These are phyloP conservation scores for Leccinum aurantiacum DNA, from an alignment of 768 basidiomycete genomes.

Conservation along the genomic window DNA sequence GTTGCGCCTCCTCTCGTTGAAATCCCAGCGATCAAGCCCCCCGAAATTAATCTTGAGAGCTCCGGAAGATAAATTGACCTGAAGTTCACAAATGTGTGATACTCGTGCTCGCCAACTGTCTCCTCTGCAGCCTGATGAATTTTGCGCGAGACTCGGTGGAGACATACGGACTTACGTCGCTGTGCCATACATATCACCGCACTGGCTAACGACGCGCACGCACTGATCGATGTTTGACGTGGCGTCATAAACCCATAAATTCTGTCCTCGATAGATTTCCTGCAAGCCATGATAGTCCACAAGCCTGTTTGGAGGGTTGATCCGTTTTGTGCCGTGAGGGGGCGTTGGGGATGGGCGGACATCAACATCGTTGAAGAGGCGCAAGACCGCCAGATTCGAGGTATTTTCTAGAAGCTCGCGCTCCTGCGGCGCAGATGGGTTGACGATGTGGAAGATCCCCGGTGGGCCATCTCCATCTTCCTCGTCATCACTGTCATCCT, in stretches of 20 bases:
- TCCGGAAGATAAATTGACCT: slow-evolving; percentile 59
- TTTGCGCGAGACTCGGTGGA: neutral
- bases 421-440: slow-evolving; percentile 43
- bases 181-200: slow-evolving; percentile 68
- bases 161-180: slow-evolving; percentile 59
- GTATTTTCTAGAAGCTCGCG: slow-evolving; percentile 44
- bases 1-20: slow-evolving; percentile 60
- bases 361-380: slow-evolving; percentile 71
- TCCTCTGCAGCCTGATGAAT: slow-evolving; percentile 44
- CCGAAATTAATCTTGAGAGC: slow-evolving; percentile 74
- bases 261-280: slow-evolving; percentile 68
- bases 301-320: slow-evolving; percentile 54
- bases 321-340: slow-evolving; percentile 44
- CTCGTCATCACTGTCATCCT: slow-evolving; percentile 25
- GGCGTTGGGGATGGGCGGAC: slow-evolving; percentile 53
- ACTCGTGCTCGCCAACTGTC: slow-evolving; percentile 81
- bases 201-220: slow-evolving; percentile 61
- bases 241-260: slow-evolving; percentile 74
- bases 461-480: slow-evolving; percentile 36
- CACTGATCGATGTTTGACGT: slow-evolving; percentile 66
- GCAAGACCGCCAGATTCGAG: slow-evolving; percentile 66
- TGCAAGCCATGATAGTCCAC: slow-evolving; percentile 67
- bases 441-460: slow-evolving; percentile 53
- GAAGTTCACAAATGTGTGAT: slow-evolving; percentile 69
- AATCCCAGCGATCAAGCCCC: slow-evolving; percentile 74